Conservation (phyloP, 257 asterid genomes). For the Jaltomata sinuosa region DNA sequence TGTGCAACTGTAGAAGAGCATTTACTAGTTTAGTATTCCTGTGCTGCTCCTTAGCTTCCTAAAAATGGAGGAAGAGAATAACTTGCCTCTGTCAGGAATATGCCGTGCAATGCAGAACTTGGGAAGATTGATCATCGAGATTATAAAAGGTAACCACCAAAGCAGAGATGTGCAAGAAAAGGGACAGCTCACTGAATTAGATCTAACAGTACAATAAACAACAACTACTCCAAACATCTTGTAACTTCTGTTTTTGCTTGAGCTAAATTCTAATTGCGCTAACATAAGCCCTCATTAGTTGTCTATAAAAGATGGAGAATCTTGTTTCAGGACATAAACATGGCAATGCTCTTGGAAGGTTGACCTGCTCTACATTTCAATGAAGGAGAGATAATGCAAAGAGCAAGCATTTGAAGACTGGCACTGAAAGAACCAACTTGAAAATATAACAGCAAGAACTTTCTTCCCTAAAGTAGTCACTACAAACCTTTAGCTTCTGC, state of each 20-base stretch:
- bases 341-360: neutral
- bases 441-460: neutral
- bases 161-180: neutral
- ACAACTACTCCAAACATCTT: neutral
- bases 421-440: neutral
- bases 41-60: constrained; percentile 95
- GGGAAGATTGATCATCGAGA: neutral
- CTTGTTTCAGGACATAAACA: neutral
- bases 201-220: neutral
- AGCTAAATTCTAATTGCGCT: neutral
- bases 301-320: neutral
- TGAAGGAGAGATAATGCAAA: neutral
- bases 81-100: neutral
- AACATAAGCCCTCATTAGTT: neutral
- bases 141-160: neutral
- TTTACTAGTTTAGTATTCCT: constrained; percentile 80
- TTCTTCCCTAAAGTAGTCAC: neutral
- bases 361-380: neutral
- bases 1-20: constrained; percentile 75
- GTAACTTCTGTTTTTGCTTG: neutral
- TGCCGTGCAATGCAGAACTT: neutral
- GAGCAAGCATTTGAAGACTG: neutral
- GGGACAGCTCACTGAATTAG: neutral
- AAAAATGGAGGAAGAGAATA: constrained; percentile 11
- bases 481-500: constrained; percentile 71